These are phyloP conservation scores for Miscanthus sacchariflorus DNA, from an alignment of 202 grass and related monocot genomes.

Conservation along the genomic window DNA sequence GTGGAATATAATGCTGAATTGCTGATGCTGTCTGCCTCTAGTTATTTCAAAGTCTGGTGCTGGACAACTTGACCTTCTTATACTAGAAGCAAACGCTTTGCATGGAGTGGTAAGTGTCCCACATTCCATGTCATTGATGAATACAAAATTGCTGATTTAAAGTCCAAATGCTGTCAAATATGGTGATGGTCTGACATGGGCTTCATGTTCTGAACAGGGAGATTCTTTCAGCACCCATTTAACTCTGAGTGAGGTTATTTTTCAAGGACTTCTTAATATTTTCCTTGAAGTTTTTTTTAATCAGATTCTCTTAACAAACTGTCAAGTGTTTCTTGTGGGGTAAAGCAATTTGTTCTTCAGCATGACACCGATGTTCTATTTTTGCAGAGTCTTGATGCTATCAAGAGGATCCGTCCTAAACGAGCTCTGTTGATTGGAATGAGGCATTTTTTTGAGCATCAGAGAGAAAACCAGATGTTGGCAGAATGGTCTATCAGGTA, in stretches of 20 bases:
- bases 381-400: slow-evolving; percentile 64
- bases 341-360: neutral
- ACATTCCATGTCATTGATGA: neutral
- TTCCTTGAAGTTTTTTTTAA: neutral
- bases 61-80: slow-evolving; percentile 70
- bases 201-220: slow-evolving; percentile 47
- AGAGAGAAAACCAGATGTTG: slow-evolving; percentile 57
- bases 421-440: slow-evolving; percentile 68
- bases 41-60: slow-evolving; percentile 65
- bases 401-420: slow-evolving; percentile 68
- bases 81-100: slow-evolving; percentile 56
- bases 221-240: slow-evolving; percentile 59
- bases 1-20: neutral
- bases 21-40: slow-evolving; percentile 32
- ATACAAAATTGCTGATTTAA: neutral
- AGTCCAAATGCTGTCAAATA: neutral
- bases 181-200: neutral
- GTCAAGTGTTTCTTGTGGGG: neutral
- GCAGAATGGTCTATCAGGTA: slow-evolving; percentile 64
- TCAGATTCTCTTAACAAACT: neutral
- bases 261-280: neutral
- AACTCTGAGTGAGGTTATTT: slow-evolving; percentile 55
- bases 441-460: slow-evolving; percentile 63
- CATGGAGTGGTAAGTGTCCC: slow-evolving; percentile 53
- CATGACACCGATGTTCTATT: neutral